phyloP scores from a whole-genome alignment of 129 eudicot genomes.

The Silybum marianum region DNA sequence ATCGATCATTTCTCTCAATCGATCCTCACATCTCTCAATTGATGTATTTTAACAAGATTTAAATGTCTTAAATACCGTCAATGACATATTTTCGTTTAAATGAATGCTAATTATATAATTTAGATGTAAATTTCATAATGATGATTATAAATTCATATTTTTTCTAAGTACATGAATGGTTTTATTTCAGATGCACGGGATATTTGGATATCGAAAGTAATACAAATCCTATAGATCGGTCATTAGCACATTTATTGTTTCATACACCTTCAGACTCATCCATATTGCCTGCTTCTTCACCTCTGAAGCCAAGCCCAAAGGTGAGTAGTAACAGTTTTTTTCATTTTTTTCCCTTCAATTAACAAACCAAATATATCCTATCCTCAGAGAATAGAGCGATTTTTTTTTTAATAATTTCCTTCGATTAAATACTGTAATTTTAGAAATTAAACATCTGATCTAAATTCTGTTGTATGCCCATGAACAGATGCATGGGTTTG shows the following conservation, averaged over 20 bases:
- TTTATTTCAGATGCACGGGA: slow-evolving; percentile 44
- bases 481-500: neutral
- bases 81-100: too few species aligned
- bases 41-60: too few species aligned
- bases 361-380: neutral
- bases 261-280: slow-evolving; percentile 74
- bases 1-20: too few species aligned
- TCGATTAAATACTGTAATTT: neutral
- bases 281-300: slow-evolving; percentile 32
- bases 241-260: slow-evolving; percentile 84
- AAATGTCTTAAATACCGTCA: too few species aligned
- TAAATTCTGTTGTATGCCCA: neutral
- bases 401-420: too few species aligned
- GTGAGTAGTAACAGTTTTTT: neutral
- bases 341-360: neutral
- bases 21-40: too few species aligned
- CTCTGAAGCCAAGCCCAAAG: slow-evolving; percentile 24
- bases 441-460: neutral
- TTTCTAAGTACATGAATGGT: neutral
- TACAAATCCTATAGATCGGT: slow-evolving; percentile 93
- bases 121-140: too few species aligned
- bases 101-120: too few species aligned
- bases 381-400: neutral
- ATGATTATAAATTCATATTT: too few species aligned
- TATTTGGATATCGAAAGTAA: slow-evolving; percentile 78